Conservation (phyloP, 2,329 filamentous ascomycete species). For the Aspergillus sergii region DNA sequence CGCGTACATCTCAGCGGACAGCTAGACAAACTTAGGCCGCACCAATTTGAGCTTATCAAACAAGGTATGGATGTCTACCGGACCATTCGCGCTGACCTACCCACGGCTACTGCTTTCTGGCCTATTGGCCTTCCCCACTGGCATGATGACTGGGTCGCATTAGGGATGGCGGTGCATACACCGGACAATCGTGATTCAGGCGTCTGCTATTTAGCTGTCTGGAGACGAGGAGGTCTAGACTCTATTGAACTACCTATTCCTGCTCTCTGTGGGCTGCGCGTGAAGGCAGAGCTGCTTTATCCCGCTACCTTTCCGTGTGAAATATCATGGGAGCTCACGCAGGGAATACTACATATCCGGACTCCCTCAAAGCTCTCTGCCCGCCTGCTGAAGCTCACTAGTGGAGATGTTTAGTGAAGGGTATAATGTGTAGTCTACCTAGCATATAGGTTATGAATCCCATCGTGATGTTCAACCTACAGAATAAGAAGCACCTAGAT, state of each 20-base stretch:
- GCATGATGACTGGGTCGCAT: constrained; percentile 35
- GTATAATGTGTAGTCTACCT: background rate
- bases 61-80: constrained; percentile 37
- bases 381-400: constrained; percentile 14
- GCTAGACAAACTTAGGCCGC: constrained; percentile 25
- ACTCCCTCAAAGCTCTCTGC: constrained; percentile 9
- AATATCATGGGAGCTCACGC: background rate
- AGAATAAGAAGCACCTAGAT: no score
- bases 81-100: constrained; percentile 25
- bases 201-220: constrained; percentile 22
- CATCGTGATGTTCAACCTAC: background rate
- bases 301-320: constrained; percentile 8
- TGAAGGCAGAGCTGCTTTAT: constrained; percentile 11
- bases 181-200: background rate
- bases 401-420: background rate
- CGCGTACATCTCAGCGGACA: constrained; percentile 35
- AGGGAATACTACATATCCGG: constrained; percentile 6
- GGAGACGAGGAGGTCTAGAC: constrained; percentile 22
- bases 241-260: constrained; percentile 7
- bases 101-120: constrained; percentile 31
- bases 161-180: constrained; percentile 25
- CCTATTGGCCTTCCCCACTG: constrained; percentile 36
- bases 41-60: constrained; percentile 29
- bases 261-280: background rate
- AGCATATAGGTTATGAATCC: background rate